phyloP scores from a whole-genome alignment of 768 basidiomycete species.

The Suillus occidentalis region DNA sequence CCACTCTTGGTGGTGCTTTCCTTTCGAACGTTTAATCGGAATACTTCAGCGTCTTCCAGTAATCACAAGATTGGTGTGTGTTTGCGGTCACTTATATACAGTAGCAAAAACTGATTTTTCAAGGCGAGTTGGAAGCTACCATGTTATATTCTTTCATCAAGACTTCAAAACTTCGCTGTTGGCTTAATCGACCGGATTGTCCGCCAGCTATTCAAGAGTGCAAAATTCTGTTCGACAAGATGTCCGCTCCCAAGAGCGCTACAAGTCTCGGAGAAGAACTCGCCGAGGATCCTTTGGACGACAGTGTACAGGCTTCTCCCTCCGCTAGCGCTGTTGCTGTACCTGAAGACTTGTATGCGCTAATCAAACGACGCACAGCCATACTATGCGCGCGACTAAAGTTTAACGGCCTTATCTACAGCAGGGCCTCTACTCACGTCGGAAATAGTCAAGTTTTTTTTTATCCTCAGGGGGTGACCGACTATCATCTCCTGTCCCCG shows the following conservation, averaged over 20 bases:
- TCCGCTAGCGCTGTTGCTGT: neutral
- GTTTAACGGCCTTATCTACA: too few species aligned
- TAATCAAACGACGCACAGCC: neutral
- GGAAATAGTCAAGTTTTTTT: neutral
- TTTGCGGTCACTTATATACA: too few species aligned
- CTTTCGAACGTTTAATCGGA: constrained; percentile 34
- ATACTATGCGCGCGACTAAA: too few species aligned
- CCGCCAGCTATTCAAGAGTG: constrained; percentile 9
- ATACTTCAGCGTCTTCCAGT: constrained; percentile 30
- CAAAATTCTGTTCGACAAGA: constrained; percentile 10
- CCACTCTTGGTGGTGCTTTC: constrained; percentile 28
- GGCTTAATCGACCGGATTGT: constrained; percentile 12
- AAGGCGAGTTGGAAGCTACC: constrained; percentile 11
- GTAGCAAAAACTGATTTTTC: neutral
- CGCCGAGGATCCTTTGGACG: neutral
- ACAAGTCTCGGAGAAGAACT: too few species aligned
- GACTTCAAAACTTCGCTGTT: constrained; percentile 14
- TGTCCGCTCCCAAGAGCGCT: neutral
- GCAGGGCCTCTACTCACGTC: neutral
- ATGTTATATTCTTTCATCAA: constrained; percentile 11
- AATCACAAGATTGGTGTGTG: constrained; percentile 29
- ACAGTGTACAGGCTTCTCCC: neutral
- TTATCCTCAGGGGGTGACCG: too few species aligned
- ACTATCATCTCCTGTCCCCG: too few species aligned
- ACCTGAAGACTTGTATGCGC: neutral